phyloP scores from a whole-genome alignment of 805 yeast genomes.

The Brettanomyces nanus region DNA sequence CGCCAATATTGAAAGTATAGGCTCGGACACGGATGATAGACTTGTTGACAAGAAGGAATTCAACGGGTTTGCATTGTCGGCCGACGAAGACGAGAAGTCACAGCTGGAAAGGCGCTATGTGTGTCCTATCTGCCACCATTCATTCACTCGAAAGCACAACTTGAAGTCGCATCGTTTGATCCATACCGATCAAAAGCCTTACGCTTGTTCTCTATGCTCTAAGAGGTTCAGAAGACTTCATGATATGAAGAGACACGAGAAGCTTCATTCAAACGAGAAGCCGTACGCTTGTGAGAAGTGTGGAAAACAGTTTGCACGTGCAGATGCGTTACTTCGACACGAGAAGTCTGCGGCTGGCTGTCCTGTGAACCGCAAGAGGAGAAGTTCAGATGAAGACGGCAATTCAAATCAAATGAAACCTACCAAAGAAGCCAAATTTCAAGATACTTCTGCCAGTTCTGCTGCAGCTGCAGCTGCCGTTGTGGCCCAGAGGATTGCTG shows the following conservation, averaged over 20 bases:
- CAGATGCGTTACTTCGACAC: slow-evolving; percentile 71
- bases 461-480: slow-evolving; percentile 16
- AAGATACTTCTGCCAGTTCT: not conserved
- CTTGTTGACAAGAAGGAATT: not conserved
- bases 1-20: not conserved
- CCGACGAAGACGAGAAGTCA: not conserved
- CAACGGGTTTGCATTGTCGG: not conserved
- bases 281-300: slow-evolving; percentile 59
- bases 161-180: slow-evolving; percentile 64
- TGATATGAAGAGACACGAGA: slow-evolving; percentile 69
- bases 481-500: slow-evolving; percentile 10
- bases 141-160: slow-evolving; percentile 67
- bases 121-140: slow-evolving; percentile 54
- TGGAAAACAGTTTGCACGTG: slow-evolving; percentile 59
- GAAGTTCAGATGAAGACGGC: too few relatives aligned
- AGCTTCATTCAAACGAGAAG: slow-evolving; percentile 68
- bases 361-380: slow-evolving; percentile 5
- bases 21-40: not conserved
- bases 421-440: not conserved
- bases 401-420: too few relatives aligned
- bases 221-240: slow-evolving; percentile 62
- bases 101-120: slow-evolving; percentile 28
- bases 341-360: slow-evolving; percentile 32
- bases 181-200: slow-evolving; percentile 60
- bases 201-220: slow-evolving; percentile 51